Evolutionary conservation across 805 yeast species (phyloP), one percentile per base, ranked within the genome.

Genomic region (Barnettozyma sp.): DNA sequence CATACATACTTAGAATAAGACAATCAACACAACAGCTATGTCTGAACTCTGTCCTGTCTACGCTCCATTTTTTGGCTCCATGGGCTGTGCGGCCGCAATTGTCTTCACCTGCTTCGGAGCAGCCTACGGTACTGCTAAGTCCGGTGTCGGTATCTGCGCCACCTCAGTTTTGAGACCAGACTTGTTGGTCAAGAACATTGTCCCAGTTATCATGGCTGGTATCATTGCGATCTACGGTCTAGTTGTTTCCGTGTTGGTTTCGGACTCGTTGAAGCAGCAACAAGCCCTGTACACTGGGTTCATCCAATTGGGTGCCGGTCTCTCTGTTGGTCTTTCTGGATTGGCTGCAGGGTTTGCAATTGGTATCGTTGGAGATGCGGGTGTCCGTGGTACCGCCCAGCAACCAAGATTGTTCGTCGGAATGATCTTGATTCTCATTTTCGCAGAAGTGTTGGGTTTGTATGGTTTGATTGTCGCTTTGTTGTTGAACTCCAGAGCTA

Each of bases 161-260:
- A 86, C 96, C 49, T 83, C 95, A 67, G 96, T 88, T 43, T 71
- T 90, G 62, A 85, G 96, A 80, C 98, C 98, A 50, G 98, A 90
- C 62, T 74, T 88, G 62, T 69, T 88, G 59, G 88, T 90, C 54
- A 86, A 79, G 70, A 84, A 84, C 69, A 81, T 88, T 55, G 95
- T 90, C 44, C 98, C 98, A 47, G 97, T 92, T 53, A 78, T 90
- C 69, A 90, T 90, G 97, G 97, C 97, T 48, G 98, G 98, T 90
- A 90, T 90, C 60, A 87, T 90, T 69, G 96, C 97, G 68, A 88
- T 90, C 69, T 90, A 90, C 63, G 98, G 98, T 41, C 71, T 90
- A 59, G 97, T 90, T 46, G 97, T 90, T 42, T 83, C 96, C 18
- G 98, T 90, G 46, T 76, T 90, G 60, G 90, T 90, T 46, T 82